Percentiles rank a stretch among this genome's conserved stretches.
Evolutionary conservation across 441 rosid species (phyloP).

Genomic region (Syzygium malaccense): DNA sequence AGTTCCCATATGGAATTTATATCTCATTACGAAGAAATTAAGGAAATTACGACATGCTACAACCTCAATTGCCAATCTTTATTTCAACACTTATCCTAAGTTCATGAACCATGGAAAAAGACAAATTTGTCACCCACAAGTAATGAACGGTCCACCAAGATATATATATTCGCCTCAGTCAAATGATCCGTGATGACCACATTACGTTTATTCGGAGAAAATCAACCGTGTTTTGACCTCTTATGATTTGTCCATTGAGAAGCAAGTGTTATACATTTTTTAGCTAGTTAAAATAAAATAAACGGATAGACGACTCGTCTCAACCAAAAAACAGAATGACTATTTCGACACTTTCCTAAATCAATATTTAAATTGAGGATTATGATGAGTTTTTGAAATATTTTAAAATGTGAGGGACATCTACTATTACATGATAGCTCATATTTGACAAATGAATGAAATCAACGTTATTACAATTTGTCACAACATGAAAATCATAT

Average conservation of each 20-base stretch:
- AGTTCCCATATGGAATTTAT: accelerated
- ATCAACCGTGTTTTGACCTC: accelerated
- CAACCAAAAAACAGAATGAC: background rate
- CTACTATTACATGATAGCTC: background rate
- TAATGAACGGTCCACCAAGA: background rate
- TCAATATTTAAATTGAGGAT: background rate
- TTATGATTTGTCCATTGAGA: background rate
- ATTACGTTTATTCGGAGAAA: background rate
- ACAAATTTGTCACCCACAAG: accelerated
- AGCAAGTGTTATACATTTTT: no score
- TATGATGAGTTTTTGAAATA: no score
- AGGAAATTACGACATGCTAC: background rate
- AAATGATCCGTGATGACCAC: no score
- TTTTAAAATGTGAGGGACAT: background rate
- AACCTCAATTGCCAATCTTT: background rate
- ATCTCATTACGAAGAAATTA: no score
- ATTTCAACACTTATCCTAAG: background rate
- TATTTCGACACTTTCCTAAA: background rate
- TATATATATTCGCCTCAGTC: background rate
- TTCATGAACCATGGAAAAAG: background rate
- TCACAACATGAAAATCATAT: background rate
- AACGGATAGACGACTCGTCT: background rate
- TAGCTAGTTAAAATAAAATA: background rate
- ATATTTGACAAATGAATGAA: background rate
- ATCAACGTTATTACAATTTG: no score